Evolutionary conservation across 495 filamentous ascomycete genomes (phyloP).

Genomic region (Penicillium arizonense): DNA sequence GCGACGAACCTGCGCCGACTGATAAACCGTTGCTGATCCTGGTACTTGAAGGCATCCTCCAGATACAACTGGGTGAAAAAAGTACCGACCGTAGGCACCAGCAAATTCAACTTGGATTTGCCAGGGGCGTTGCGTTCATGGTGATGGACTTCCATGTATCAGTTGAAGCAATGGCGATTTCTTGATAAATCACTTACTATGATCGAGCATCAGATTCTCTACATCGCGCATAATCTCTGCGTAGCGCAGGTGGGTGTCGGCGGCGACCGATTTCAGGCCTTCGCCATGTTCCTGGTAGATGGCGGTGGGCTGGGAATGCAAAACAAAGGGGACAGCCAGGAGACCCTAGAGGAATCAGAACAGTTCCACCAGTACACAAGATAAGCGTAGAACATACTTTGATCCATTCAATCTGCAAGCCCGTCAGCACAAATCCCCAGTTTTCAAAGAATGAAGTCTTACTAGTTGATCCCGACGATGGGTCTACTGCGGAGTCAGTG

Average conservation of each 20-base stretch:
- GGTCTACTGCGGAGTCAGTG: constrained; percentile 49
- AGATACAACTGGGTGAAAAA: constrained; percentile 90
- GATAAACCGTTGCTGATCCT: constrained; percentile 82
- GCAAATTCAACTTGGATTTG: constrained; percentile 86
- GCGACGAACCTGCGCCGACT: constrained; percentile 91
- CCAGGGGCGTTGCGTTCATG: constrained; percentile 62
- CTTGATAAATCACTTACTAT: constrained; percentile 58
- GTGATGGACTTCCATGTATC: constrained; percentile 51
- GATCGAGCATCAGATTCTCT: constrained; percentile 85
- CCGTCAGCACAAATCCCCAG: constrained; percentile 2
- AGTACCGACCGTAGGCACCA: constrained; percentile 83
- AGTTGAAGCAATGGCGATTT: neutral
- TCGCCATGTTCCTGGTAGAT: constrained; percentile 58
- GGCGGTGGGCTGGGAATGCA: constrained; percentile 91
- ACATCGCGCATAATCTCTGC: constrained; percentile 95
- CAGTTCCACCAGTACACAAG: neutral
- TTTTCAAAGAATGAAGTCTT: constrained; percentile 10
- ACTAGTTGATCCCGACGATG: constrained; percentile 88
- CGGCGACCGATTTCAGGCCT: constrained; percentile 49
- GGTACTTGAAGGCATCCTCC: constrained; percentile 85
- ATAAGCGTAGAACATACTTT: constrained; percentile 43
- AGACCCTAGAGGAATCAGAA: constrained; percentile 72
- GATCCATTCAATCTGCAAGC: constrained; percentile 62
- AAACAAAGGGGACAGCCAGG: constrained; percentile 92
- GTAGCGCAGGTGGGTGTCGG: constrained; percentile 74